These are phyloP conservation scores for Thalassiosira hispida DNA, from an alignment of 352 stramenopile species.

Conservation along the genomic window DNA sequence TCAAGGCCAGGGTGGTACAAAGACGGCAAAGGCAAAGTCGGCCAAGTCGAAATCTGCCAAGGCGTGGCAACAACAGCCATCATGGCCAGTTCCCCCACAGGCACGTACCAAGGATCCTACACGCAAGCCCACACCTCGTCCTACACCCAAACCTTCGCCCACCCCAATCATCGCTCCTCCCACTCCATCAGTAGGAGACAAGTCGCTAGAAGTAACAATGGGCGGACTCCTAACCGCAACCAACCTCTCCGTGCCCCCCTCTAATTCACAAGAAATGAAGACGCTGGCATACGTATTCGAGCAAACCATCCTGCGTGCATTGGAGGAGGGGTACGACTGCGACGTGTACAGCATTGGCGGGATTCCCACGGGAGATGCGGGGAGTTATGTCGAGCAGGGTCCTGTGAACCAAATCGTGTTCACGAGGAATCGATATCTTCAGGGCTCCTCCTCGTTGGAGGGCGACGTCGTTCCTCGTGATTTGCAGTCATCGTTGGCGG, in stretches of 20 bases:
- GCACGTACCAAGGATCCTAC: not conserved
- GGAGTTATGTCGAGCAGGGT: too few relatives aligned
- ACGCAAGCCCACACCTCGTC: not conserved
- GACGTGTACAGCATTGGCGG: slow-evolving; percentile 50
- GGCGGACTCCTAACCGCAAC: slow-evolving; percentile 29
- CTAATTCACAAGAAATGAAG: slow-evolving; percentile 16
- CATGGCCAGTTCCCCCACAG: not conserved
- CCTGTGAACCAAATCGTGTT: too few relatives aligned
- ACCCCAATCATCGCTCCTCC: not conserved
- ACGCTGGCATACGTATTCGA: slow-evolving; percentile 34
- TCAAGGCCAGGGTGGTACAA: not conserved
- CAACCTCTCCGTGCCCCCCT: slow-evolving; percentile 16
- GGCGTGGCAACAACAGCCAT: not conserved
- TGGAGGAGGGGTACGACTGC: slow-evolving; percentile 29
- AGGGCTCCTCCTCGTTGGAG: not conserved
- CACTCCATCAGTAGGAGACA: not conserved
- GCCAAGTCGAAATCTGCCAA: slow-evolving; percentile 21
- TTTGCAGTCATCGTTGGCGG: not conserved
- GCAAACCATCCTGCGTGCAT: slow-evolving; percentile 39
- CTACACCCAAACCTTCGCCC: not conserved
- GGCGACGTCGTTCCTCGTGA: not conserved
- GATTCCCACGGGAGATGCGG: slow-evolving; percentile 13
- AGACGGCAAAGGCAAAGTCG: not conserved
- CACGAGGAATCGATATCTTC: too few relatives aligned
- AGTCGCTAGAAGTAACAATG: slow-evolving; percentile 39